Percentiles rank a stretch among this genome's conserved stretches.
phyloP scores from a whole-genome alignment of 805 yeast species.

The Cyberlindnera xishuangbannaensis region DNA sequence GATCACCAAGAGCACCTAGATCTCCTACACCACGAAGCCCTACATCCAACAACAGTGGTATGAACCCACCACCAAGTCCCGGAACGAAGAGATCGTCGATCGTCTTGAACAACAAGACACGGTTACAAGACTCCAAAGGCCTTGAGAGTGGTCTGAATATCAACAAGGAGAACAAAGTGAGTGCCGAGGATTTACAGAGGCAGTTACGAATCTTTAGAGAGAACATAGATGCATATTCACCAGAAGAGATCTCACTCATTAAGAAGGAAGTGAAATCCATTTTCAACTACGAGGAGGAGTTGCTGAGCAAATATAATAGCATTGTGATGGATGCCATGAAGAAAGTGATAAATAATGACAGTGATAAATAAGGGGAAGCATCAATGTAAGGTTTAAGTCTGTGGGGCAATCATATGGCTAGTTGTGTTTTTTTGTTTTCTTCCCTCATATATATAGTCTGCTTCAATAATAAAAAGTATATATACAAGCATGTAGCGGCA shows the following conservation, averaged over 20 bases:
- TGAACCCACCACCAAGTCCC: conserved; percentile 6
- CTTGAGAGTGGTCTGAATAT: neutral
- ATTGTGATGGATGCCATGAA: conserved; percentile 13
- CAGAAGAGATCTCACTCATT: conserved; percentile 17
- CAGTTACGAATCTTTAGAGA: conserved; percentile 15
- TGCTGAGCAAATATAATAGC: conserved; percentile 32
- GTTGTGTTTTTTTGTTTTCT: too few relatives aligned
- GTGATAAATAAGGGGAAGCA: conserved; percentile 4
- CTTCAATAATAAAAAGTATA: conserved; percentile 1
- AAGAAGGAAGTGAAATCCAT: conserved; percentile 20
- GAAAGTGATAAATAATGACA: conserved; percentile 7
- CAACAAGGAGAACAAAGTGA: conserved; percentile 14
- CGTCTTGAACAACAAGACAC: conserved; percentile 5
- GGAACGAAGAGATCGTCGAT: conserved; percentile 9
- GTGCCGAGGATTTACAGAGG: conserved; percentile 13
- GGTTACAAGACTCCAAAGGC: conserved; percentile 5
- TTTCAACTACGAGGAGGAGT: conserved; percentile 21
- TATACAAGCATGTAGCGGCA: conserved; percentile 9
- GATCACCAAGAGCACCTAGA: conserved; percentile 1
- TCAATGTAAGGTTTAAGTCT: too few relatives aligned
- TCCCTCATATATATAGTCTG: too few relatives aligned
- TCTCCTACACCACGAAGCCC: conserved; percentile 8
- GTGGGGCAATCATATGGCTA: too few relatives aligned
- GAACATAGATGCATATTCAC: conserved; percentile 18
- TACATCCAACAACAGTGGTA: conserved; percentile 1